phyloP scores from a whole-genome alignment of 495 filamentous ascomycete species.

The Pyrenula aspistea region DNA sequence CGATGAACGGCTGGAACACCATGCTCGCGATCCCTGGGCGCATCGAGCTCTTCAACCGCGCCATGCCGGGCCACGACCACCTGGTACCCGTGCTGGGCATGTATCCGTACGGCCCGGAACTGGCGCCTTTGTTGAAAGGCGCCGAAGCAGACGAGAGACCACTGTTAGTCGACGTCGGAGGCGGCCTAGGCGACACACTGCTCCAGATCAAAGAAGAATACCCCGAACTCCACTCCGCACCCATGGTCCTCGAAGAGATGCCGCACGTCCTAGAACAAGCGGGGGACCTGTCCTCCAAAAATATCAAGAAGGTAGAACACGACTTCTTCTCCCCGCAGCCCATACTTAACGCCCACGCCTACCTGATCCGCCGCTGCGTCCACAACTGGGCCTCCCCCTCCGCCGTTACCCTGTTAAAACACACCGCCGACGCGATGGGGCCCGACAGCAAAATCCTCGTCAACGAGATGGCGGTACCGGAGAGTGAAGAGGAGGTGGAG shows the following conservation, averaged over 20 bases:
- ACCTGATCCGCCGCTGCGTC: slow-evolving; percentile 30
- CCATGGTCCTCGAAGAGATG: not conserved
- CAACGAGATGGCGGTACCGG: slow-evolving; percentile 32
- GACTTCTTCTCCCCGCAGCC: slow-evolving; percentile 3
- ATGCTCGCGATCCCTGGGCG: slow-evolving; percentile 7
- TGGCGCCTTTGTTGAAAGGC: slow-evolving; percentile 42
- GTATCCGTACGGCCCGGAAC: slow-evolving; percentile 43
- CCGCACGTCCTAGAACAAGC: not conserved
- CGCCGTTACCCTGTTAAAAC: slow-evolving; percentile 22
- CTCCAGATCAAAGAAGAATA: not conserved
- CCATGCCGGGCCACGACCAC: slow-evolving; percentile 11
- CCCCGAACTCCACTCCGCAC: not conserved
- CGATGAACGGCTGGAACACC: slow-evolving; percentile 9
- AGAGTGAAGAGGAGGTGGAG: slow-evolving; percentile 6
- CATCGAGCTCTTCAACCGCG: slow-evolving; percentile 9
- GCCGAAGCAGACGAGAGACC: slow-evolving; percentile 29
- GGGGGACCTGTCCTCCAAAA: not conserved
- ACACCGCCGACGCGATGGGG: slow-evolving; percentile 20
- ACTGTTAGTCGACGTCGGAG: slow-evolving; percentile 1
- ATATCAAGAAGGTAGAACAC: not conserved
- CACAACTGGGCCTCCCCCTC: slow-evolving; percentile 30
- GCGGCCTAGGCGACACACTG: not conserved
- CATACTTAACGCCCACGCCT: slow-evolving; percentile 22
- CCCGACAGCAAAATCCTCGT: slow-evolving; percentile 26
- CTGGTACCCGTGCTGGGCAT: slow-evolving; percentile 11